phyloP scores from a whole-genome alignment of 176 grass and related monocot species.

The barley (Hordeum vulgare) region DNA sequence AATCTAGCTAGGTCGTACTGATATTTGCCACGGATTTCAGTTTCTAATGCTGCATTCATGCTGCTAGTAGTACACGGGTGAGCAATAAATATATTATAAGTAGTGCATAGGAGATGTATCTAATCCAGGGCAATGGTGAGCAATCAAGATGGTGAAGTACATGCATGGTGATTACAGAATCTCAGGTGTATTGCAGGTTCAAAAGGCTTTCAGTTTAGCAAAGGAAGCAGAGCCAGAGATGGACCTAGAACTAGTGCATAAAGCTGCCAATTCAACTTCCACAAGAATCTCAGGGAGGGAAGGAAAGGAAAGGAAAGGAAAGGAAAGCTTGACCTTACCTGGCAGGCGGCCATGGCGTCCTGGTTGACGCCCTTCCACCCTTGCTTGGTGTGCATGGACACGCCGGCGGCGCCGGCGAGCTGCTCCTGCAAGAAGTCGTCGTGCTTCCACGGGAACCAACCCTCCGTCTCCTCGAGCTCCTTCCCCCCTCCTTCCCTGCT shows the following conservation, averaged over 20 bases:
- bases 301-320: not conserved
- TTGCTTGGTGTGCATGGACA: conserved; percentile 78
- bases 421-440: conserved; percentile 37
- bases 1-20: not conserved
- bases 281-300: no score
- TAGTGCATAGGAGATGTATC: not conserved
- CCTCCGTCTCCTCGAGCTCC: conserved; percentile 31
- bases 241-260: not conserved
- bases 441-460: conserved; percentile 36
- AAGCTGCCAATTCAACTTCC: not conserved
- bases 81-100: not conserved
- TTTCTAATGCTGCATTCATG: not conserved
- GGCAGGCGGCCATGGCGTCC: conserved; percentile 77
- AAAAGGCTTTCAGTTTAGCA: not conserved
- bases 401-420: conserved; percentile 41
- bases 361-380: conserved; percentile 94
- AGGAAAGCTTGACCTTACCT: conserved; percentile 34
- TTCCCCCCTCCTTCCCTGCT: conserved; percentile 35
- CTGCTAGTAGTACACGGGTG: not conserved
- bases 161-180: not conserved
- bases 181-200: not conserved
- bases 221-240: not conserved
- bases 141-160: not conserved
- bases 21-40: not conserved
- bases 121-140: not conserved